phyloP scores from a whole-genome alignment of 2,329 filamentous ascomycete genomes.

The Nemania sp. region DNA sequence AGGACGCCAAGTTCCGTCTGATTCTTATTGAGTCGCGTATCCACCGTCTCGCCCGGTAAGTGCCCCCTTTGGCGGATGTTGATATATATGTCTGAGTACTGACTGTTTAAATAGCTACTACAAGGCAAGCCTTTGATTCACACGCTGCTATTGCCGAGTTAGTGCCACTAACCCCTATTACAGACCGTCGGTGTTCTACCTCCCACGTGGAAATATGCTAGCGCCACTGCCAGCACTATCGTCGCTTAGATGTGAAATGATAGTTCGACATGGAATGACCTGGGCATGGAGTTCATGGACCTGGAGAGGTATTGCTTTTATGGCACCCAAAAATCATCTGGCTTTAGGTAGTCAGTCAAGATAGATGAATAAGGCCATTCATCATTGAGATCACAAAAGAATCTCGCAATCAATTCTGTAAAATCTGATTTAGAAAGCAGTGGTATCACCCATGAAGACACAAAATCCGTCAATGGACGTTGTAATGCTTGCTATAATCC shows the following conservation, averaged over 20 bases:
- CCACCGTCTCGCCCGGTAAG: conserved; percentile 95
- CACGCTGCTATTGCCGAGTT: background rate
- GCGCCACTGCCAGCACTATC: conserved; percentile 90
- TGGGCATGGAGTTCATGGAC: conserved; percentile 43
- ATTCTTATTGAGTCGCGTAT: conserved; percentile 99
- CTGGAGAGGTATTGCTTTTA: conserved; percentile 39
- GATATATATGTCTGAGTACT: conserved; percentile 5
- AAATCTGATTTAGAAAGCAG: conserved; percentile 20
- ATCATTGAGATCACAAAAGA: conserved; percentile 24
- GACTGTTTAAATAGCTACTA: conserved; percentile 26
- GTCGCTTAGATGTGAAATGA: conserved; percentile 71
- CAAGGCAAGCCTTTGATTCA: conserved; percentile 21
- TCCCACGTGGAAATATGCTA: conserved; percentile 99
- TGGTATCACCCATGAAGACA: conserved; percentile 37
- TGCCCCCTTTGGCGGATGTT: background rate
- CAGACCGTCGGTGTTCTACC: conserved; percentile 75
- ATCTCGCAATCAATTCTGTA: conserved; percentile 26
- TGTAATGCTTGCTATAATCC: conserved; percentile 20
- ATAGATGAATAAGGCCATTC: conserved; percentile 29
- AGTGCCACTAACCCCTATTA: conserved; percentile 13
- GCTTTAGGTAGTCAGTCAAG: conserved; percentile 33
- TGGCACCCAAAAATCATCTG: conserved; percentile 32
- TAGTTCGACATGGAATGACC: conserved; percentile 33
- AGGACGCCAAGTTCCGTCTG: conserved; percentile 97
- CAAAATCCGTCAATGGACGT: conserved; percentile 18